A percentile compares a stretch with the other conserved stretches of the same genome.
These are phyloP conservation scores for Camellia sinensis DNA, from an alignment of 148 eudicot species.

Conservation along the genomic window DNA sequence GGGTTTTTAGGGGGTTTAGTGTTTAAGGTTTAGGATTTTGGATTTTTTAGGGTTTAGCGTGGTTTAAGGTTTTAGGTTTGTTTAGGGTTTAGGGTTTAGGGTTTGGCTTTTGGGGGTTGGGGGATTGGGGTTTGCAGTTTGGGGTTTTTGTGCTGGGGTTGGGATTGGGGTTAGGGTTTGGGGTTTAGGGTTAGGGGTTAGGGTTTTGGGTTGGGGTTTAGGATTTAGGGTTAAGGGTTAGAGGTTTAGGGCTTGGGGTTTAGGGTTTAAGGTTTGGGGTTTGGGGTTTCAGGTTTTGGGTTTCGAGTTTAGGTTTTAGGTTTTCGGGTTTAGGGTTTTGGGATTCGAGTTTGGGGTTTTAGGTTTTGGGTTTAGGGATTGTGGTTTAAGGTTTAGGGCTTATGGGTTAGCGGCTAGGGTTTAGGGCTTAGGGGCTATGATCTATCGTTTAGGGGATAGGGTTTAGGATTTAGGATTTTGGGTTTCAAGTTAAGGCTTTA, in stretches of 20 bases:
- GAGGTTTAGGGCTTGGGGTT: neutral
- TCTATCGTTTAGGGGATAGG: no score
- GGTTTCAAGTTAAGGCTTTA: no score
- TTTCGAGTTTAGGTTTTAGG: neutral
- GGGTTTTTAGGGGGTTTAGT: neutral
- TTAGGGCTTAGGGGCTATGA: no score
- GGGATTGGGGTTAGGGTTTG: no score
- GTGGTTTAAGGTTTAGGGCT: neutral
- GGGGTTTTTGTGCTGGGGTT: no score
- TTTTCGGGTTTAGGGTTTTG: neutral
- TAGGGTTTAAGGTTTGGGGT: neutral
- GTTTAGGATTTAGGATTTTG: no score
- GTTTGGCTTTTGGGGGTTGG: neutral
- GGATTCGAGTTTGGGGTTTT: neutral
- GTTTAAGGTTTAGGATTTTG: constrained; percentile 1
- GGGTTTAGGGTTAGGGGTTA: neutral
- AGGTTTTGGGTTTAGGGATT: neutral
- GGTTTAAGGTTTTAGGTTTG: no score
- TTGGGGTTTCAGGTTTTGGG: neutral
- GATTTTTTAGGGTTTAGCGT: no score
- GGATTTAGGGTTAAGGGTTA: constrained; percentile 1
- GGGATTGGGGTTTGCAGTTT: neutral
- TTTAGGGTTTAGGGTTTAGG: constrained; percentile 3
- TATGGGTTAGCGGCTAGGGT: no score
- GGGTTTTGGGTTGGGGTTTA: neutral